These are phyloP conservation scores for Aspergillus pseudotamarii DNA, from an alignment of 2,329 filamentous ascomycete genomes.

Conservation along the genomic window DNA sequence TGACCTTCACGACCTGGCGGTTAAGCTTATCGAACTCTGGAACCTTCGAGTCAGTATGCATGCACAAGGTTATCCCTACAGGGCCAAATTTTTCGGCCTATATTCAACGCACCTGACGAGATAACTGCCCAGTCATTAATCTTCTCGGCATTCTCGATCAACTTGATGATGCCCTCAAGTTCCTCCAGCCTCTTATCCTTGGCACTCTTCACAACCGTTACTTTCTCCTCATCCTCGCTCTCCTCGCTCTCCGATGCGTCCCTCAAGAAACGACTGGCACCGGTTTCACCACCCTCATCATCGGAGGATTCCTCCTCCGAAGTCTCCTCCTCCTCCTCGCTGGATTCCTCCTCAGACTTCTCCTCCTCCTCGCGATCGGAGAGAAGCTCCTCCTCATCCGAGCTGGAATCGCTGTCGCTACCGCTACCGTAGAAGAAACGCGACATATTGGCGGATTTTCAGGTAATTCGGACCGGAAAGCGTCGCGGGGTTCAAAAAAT, in stretches of 20 bases:
- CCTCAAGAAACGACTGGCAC: slow-evolving; percentile 83
- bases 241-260: slow-evolving; percentile 76
- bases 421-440: slow-evolving; percentile 96
- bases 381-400: slow-evolving; percentile 94
- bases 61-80: not conserved
- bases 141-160: slow-evolving; percentile 96
- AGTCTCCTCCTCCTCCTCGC: slow-evolving; percentile 59
- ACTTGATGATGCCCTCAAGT: slow-evolving; percentile 82
- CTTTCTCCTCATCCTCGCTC: slow-evolving; percentile 80
- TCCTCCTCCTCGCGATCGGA: slow-evolving; percentile 71
- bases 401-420: slow-evolving; percentile 94
- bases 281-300: slow-evolving; percentile 62
- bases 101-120: slow-evolving; percentile 68
- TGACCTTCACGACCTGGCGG: slow-evolving; percentile 78
- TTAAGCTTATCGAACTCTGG: slow-evolving; percentile 94
- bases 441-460: slow-evolving; percentile 69
- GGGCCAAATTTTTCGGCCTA: not conserved
- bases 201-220: slow-evolving; percentile 89
- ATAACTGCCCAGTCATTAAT: slow-evolving; percentile 98
- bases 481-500: slow-evolving; percentile 23
- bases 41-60: slow-evolving; percentile 18
- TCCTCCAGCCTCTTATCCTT: slow-evolving; percentile 98
- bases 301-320: slow-evolving; percentile 58
- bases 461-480: slow-evolving; percentile 21
- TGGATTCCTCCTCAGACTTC: slow-evolving; percentile 57